Percentiles rank a stretch among this genome's conserved stretches.
Evolutionary conservation across 768 basidiomycete genomes (phyloP).

Genomic region (Grammothele lineata): DNA sequence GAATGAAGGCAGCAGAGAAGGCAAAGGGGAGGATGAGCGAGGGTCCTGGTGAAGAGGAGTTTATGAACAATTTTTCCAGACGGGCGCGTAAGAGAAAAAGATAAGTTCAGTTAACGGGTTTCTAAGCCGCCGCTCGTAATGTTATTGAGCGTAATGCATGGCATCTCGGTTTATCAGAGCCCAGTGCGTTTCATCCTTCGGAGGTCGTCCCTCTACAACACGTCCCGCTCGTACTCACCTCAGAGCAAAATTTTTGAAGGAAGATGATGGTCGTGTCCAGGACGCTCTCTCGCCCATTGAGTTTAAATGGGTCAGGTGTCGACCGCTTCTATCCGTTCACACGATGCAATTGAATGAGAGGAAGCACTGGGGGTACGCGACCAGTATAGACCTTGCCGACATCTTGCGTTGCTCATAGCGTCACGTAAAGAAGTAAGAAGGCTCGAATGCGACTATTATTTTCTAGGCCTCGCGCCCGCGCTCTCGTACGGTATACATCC

Average conservation of each 20-base stretch:
- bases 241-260: no score
- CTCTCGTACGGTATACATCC: no score
- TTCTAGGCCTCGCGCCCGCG: no score
- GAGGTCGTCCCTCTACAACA: constrained; percentile 34
- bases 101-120: constrained; percentile 53
- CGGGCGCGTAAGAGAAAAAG: neutral
- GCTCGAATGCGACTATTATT: no score
- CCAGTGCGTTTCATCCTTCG: constrained; percentile 61
- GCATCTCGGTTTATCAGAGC: constrained; percentile 56
- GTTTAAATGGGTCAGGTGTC: no score
- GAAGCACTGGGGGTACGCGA: no score
- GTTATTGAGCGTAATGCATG: constrained; percentile 45
- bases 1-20: no score
- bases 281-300: neutral
- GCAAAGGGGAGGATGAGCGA: neutral
- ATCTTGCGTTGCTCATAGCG: no score
- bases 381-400: no score
- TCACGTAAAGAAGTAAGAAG: no score
- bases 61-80: constrained; percentile 1
- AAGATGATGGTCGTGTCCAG: neutral
- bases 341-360: no score
- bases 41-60: neutral
- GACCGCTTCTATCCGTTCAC: neutral
- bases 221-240: neutral
- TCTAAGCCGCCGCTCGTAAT: constrained; percentile 54